These are phyloP conservation scores for Naganishia sp. DNA, from an alignment of 1,284 basidiomycete species.

Conservation along the genomic window DNA sequence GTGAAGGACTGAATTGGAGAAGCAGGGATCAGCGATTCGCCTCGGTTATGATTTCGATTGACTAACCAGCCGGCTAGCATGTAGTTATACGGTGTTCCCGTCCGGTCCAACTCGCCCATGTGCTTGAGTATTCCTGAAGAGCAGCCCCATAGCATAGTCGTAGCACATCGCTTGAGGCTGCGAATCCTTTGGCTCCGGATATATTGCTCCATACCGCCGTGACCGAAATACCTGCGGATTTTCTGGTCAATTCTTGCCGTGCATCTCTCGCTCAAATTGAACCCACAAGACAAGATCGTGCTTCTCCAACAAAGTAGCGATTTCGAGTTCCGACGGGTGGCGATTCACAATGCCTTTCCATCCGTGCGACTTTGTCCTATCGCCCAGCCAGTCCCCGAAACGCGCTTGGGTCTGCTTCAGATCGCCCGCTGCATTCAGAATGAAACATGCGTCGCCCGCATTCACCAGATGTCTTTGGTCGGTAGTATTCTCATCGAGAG, in stretches of 20 bases:
- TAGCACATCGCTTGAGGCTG: constrained; percentile 77
- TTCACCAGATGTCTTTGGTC: constrained; percentile 57
- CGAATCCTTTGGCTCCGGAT: constrained; percentile 81
- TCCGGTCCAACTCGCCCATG: constrained; percentile 89
- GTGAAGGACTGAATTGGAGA: constrained; percentile 69
- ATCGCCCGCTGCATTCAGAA: constrained; percentile 92
- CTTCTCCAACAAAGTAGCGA: constrained; percentile 67
- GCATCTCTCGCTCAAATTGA: background rate
- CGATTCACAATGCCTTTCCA: constrained; percentile 83
- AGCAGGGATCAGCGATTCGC: background rate
- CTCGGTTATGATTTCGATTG: no score
- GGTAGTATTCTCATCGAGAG: background rate
- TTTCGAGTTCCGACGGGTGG: constrained; percentile 76
- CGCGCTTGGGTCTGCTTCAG: constrained; percentile 77
- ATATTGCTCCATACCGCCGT: constrained; percentile 94
- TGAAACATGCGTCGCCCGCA: constrained; percentile 71
- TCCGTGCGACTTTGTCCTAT: constrained; percentile 63
- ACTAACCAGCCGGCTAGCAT: constrained; percentile 93
- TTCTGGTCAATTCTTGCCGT: constrained; percentile 16
- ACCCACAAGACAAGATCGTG: constrained; percentile 83
- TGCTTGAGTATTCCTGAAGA: constrained; percentile 85
- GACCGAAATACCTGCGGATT: constrained; percentile 81
- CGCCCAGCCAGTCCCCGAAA: constrained; percentile 74
- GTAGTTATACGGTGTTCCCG: constrained; percentile 90
- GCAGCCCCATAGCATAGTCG: constrained; percentile 98